Evolutionary conservation across 306 rosid species (phyloP).

Genomic region (Sechiopsis laciniata): DNA sequence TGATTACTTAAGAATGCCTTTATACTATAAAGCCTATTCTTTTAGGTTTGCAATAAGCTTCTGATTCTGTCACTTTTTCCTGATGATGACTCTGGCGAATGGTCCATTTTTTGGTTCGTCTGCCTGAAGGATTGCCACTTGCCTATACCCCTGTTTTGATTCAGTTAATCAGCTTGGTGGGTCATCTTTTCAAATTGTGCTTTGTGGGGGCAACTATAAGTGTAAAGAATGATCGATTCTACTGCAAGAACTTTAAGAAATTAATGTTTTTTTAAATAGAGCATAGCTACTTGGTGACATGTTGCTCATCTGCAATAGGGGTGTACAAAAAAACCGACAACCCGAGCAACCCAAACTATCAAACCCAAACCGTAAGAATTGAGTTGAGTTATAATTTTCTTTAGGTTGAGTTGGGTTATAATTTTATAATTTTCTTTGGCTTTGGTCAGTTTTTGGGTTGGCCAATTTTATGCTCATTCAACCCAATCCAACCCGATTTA

Average conservation of each 20-base stretch:
- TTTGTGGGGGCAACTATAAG: slow-evolving; percentile 13
- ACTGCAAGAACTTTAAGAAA: background rate
- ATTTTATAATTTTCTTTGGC: too few relatives aligned
- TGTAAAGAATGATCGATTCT: slow-evolving; percentile 11
- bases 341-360: too few relatives aligned
- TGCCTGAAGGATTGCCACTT: slow-evolving; percentile 16
- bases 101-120: slow-evolving; percentile 2
- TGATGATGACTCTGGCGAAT: background rate
- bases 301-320: background rate
- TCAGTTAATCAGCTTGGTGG: slow-evolving; percentile 11
- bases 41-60: background rate
- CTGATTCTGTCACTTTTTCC: slow-evolving; percentile 18
- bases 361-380: too few relatives aligned
- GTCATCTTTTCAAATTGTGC: slow-evolving; percentile 10
- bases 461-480: too few relatives aligned
- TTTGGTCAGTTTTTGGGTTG: too few relatives aligned
- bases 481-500: too few relatives aligned
- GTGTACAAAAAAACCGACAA: too few relatives aligned
- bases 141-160: slow-evolving; percentile 6
- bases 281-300: background rate
- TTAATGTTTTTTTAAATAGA: background rate
- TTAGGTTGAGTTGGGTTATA: too few relatives aligned
- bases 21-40: slow-evolving; percentile 17
- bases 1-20: slow-evolving; percentile 8
- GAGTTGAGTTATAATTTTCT: too few relatives aligned